A percentile compares a stretch with the other conserved stretches of the same genome.
These are phyloP conservation scores for Mariannaea sp. DNA, from an alignment of 2,329 filamentous ascomycete genomes.

Conservation along the genomic window DNA sequence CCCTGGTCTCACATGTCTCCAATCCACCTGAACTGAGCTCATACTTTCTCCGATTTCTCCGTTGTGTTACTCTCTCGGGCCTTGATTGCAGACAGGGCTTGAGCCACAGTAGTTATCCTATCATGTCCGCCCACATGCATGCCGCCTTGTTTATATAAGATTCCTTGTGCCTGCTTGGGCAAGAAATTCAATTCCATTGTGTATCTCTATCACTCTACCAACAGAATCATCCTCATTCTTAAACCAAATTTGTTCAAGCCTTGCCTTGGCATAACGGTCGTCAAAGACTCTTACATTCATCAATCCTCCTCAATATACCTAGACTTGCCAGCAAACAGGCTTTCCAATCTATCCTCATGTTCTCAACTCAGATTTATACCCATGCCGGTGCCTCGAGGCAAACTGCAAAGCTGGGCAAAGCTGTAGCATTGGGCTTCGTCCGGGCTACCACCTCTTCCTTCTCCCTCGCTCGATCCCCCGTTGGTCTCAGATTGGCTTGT, in stretches of 20 bases:
- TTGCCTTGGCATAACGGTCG: neutral
- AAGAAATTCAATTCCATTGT: conserved; percentile 16
- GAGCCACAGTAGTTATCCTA: too few relatives aligned
- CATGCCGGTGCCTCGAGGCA: conserved; percentile 33
- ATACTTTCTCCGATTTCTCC: conserved; percentile 12
- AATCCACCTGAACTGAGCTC: conserved; percentile 11
- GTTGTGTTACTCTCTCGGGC: too few relatives aligned
- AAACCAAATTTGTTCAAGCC: neutral
- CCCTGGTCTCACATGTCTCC: too few relatives aligned
- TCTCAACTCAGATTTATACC: conserved; percentile 35
- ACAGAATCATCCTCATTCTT: neutral
- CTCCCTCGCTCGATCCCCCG: conserved; percentile 18
- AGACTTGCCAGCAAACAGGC: conserved; percentile 3
- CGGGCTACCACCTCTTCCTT: conserved; percentile 26
- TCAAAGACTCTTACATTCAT: neutral
- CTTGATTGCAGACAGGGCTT: too few relatives aligned
- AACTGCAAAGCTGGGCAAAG: conserved; percentile 34
- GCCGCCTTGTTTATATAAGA: too few relatives aligned
- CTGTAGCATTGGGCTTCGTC: conserved; percentile 28
- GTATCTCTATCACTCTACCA: conserved; percentile 14
- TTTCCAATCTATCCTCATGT: conserved; percentile 28
- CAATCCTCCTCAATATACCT: conserved; percentile 21
- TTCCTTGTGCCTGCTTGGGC: conserved; percentile 20
- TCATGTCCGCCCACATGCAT: too few relatives aligned
- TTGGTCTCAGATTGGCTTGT: conserved; percentile 22